Conservation (phyloP, 192 early-diverging fungal species). For the Coemansia guatemalensis region DNA sequence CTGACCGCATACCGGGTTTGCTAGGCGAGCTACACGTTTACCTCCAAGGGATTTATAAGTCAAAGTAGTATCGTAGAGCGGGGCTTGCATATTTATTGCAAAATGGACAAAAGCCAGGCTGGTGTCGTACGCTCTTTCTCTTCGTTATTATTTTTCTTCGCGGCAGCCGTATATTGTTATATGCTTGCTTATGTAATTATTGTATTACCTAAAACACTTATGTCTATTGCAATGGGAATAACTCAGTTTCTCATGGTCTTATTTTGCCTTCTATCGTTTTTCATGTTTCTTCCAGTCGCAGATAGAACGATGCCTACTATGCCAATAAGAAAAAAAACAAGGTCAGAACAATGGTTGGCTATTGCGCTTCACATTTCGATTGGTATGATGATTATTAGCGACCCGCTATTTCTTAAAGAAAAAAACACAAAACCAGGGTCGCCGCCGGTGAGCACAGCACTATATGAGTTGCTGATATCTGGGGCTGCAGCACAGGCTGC, state of each 20-base stretch:
- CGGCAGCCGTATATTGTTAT: background rate
- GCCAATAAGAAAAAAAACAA: background rate
- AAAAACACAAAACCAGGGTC: background rate
- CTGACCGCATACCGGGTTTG: background rate
- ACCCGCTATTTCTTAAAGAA: conserved; percentile 13
- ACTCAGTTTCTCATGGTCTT: background rate
- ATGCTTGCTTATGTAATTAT: background rate
- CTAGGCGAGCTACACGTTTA: background rate
- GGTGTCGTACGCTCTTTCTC: background rate
- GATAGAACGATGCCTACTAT: background rate
- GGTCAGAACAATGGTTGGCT: background rate
- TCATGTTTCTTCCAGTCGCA: background rate
- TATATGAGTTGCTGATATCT: conserved; percentile 13
- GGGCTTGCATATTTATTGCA: background rate
- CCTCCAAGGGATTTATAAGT: background rate
- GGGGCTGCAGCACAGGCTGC: conserved; percentile 8
- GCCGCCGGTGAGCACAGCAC: background rate
- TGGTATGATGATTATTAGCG: conserved; percentile 15
- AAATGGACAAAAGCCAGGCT: background rate
- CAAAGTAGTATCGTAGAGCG: background rate
- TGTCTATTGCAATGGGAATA: background rate
- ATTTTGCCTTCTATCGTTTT: background rate
- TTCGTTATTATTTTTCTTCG: background rate
- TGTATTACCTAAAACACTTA: background rate
- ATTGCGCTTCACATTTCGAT: background rate